Base-by-base conservation (phyloP, 2,329 filamentous ascomycete genomes). In the Phialophora macrospora region DNA sequence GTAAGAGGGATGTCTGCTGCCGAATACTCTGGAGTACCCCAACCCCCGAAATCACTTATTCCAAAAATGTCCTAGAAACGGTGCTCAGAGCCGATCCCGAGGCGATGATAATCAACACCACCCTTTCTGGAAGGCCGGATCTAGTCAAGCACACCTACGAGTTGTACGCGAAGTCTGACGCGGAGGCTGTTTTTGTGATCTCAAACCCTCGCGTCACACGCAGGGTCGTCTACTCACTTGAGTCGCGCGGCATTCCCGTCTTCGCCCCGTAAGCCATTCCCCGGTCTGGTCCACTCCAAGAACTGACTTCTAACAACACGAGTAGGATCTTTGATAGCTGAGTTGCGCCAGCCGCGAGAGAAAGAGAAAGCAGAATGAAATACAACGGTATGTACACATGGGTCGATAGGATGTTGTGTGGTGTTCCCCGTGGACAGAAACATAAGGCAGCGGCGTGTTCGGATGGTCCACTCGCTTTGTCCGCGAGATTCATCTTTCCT, bases 141-240 rank as follows among this genome's bases (percentile, higher is more conserved):
- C 83, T 90, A 74, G 72, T 88, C 30, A 80, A 80, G 12, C 79
- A 86, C 54, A 81, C 83, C 46, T 87, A 84, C 71, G 77, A 80
- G 8, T 78, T 88, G 59, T 79, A 78, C 56, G 72, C 72, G 56
- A 76, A 83, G 34, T 79, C 79, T 28, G 70, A 77, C 0, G 83
- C 84, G 1, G 89, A 92, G 80, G 90, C 89, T 2, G 88, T 92
- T 44, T 88, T 91, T 73, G 84, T 92, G 66, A 88, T 93, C 72
- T 87, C 87, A 62, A 93, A 92, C 74, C 85, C 88, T 64, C 83
- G 78, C 63, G 83, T 91, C 38, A 92, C 89, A 20, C 83, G 83
- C 72, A 86, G 85, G 78, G 82, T 92, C 1, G 89, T 92, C 0
- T 90, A 88, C 74, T 87, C 84, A 8, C 78, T 93, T 58, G 88